Evolutionary conservation across 139 green algal species (phyloP).

Genomic region (Tetratostichococcus sp.): DNA sequence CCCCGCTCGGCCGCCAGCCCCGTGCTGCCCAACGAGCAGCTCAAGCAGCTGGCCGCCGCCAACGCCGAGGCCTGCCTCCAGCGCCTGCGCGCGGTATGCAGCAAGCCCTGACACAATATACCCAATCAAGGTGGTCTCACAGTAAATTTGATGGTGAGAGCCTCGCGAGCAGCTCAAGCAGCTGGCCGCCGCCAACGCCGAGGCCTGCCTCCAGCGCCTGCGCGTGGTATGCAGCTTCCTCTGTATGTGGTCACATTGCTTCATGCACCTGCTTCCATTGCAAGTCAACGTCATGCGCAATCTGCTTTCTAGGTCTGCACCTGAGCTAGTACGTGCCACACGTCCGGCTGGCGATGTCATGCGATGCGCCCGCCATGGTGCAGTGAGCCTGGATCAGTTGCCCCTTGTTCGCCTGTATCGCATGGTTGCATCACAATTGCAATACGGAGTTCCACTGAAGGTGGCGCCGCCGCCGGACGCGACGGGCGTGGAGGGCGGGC

Average conservation of each 20-base stretch:
- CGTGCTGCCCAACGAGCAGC: conserved; percentile 24
- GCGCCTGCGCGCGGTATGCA: conserved; percentile 3
- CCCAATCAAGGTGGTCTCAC: background rate
- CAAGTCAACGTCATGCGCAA: no score
- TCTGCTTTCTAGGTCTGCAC: no score
- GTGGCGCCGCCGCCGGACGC: background rate
- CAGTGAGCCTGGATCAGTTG: no score
- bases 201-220: conserved; percentile 8
- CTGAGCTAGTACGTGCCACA: no score
- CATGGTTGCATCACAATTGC: background rate
- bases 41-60: conserved; percentile 35
- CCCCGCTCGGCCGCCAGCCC: conserved; percentile 15
- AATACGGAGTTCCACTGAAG: no score
- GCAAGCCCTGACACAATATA: background rate
- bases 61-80: conserved; percentile 33
- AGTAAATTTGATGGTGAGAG: background rate
- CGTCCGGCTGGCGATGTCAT: no score
- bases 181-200: conserved; percentile 36
- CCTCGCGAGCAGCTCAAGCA: no score
- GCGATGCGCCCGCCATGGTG: no score
- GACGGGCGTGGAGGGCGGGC: background rate
- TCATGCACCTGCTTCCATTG: no score
- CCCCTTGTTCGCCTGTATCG: background rate
- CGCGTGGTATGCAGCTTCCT: background rate
- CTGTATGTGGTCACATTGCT: background rate